Evolutionary conservation across 805 yeast species (phyloP).

Genomic region (Saccharomycopsis babjevae): DNA sequence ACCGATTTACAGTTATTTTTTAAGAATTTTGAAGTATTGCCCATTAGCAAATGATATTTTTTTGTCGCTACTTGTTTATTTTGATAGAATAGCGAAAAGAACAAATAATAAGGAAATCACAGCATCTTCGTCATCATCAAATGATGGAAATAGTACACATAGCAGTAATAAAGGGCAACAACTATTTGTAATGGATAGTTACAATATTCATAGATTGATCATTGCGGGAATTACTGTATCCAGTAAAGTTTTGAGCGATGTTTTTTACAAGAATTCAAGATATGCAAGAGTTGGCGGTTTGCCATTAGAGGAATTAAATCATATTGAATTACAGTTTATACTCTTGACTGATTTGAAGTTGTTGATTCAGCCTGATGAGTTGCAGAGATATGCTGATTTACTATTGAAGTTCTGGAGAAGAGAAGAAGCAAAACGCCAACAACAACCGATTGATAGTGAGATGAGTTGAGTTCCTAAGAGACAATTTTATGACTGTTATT

Average conservation of each 20-base stretch:
- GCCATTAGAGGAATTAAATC: slow-evolving; percentile 86
- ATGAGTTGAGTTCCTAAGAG: not conserved
- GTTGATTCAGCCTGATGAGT: slow-evolving; percentile 81
- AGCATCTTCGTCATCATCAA: slow-evolving; percentile 16
- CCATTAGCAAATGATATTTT: slow-evolving; percentile 98
- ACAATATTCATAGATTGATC: slow-evolving; percentile 86
- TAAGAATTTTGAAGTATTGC: slow-evolving; percentile 89
- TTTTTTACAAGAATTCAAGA: slow-evolving; percentile 86
- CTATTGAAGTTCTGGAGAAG: slow-evolving; percentile 76
- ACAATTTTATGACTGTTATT: not conserved
- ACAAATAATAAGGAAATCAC: slow-evolving; percentile 36
- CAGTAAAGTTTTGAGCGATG: slow-evolving; percentile 88
- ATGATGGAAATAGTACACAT: not conserved
- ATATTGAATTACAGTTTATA: slow-evolving; percentile 82
- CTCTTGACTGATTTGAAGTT: slow-evolving; percentile 76
- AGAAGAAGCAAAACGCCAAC: slow-evolving; percentile 37
- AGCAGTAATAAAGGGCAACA: slow-evolving; percentile 27
- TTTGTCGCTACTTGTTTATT: slow-evolving; percentile 78
- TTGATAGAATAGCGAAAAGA: slow-evolving; percentile 84
- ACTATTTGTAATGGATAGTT: slow-evolving; percentile 89
- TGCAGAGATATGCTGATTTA: slow-evolving; percentile 83
- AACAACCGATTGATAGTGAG: not conserved
- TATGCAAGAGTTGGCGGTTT: slow-evolving; percentile 95
- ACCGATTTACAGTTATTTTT: slow-evolving; percentile 75
- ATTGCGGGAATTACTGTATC: slow-evolving; percentile 94